These are phyloP conservation scores for Pascua sp. DNA, from an alignment of 1,284 basidiomycete genomes.

Conservation along the genomic window DNA sequence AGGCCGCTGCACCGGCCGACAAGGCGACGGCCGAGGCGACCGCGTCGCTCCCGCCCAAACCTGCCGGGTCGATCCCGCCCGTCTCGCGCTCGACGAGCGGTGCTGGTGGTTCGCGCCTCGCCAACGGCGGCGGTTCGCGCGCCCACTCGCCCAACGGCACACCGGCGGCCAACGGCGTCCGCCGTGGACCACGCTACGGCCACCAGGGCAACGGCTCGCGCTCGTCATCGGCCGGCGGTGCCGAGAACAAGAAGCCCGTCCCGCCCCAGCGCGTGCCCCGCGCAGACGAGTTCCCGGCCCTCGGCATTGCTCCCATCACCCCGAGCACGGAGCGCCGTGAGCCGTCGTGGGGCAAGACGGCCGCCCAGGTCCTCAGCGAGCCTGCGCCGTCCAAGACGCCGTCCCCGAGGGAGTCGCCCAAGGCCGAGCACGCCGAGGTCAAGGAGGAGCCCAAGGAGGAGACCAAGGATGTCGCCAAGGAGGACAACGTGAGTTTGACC, in stretches of 20 bases:
- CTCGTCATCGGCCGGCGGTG: constrained; percentile 21
- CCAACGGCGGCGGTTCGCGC: constrained; percentile 36
- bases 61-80: constrained; percentile 23
- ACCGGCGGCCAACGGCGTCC: background rate
- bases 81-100: constrained; percentile 40
- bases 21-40: constrained; percentile 10
- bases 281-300: constrained; percentile 50
- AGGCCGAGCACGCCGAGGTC: constrained; percentile 17
- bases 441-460: constrained; percentile 24
- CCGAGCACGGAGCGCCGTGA: constrained; percentile 30
- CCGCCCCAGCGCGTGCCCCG: constrained; percentile 44
- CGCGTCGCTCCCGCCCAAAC: constrained; percentile 32
- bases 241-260: constrained; percentile 12
- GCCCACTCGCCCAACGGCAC: constrained; percentile 40
- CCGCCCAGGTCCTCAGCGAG: constrained; percentile 48
- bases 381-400: constrained; percentile 42
- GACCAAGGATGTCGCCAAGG: background rate
- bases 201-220: constrained; percentile 22
- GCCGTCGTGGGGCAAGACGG: constrained; percentile 43
- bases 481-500: background rate
- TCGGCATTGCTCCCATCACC: constrained; percentile 24
- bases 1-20: constrained; percentile 9
- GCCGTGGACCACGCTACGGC: constrained; percentile 11
- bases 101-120: constrained; percentile 38
- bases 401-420: constrained; percentile 5